Percentiles rank a stretch among this genome's conserved stretches.
Evolutionary conservation across 768 basidiomycete species (phyloP).

Genomic region (Tricholoma sp.): DNA sequence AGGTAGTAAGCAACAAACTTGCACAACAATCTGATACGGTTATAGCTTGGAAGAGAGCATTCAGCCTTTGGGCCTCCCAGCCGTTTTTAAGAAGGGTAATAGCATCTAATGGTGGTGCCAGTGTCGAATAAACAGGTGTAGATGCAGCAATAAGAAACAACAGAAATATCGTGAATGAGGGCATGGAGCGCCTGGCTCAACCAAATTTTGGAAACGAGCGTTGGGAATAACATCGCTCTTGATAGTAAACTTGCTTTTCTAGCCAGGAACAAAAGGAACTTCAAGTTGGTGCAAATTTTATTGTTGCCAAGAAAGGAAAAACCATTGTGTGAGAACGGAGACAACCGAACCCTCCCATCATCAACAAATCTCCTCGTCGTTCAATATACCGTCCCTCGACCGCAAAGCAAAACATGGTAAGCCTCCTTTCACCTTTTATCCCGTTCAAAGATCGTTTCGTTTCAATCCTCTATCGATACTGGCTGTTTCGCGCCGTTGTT

Average conservation of each 20-base stretch:
- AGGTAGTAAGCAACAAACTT: constrained; percentile 25
- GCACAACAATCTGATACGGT: constrained; percentile 40
- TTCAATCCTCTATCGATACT: constrained; percentile 8
- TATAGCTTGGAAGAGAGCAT: constrained; percentile 38
- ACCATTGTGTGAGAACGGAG: constrained; percentile 23
- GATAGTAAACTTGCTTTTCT: not conserved
- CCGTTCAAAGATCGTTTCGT: not conserved
- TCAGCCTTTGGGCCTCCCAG: constrained; percentile 45
- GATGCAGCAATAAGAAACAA: constrained; percentile 18
- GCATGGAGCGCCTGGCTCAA: constrained; percentile 33
- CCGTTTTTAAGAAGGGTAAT: constrained; percentile 44
- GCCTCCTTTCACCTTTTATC: constrained; percentile 12
- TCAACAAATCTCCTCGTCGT: constrained; percentile 25
- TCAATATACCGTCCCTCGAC: constrained; percentile 34
- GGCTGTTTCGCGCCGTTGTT: constrained; percentile 16
- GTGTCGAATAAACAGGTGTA: constrained; percentile 20
- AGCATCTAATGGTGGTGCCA: constrained; percentile 33
- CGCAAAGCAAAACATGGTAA: constrained; percentile 37
- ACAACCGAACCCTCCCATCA: constrained; percentile 22
- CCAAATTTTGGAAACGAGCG: not conserved
- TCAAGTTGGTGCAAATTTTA: not conserved
- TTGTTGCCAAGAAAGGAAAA: not conserved
- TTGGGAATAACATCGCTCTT: not conserved
- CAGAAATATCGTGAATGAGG: constrained; percentile 7
- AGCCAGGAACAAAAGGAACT: constrained; percentile 7